A percentile compares a stretch with the other conserved stretches of the same genome.
Evolutionary conservation across 306 rosid genomes (phyloP).

Genomic region (Pterocarpus macrocarpus): DNA sequence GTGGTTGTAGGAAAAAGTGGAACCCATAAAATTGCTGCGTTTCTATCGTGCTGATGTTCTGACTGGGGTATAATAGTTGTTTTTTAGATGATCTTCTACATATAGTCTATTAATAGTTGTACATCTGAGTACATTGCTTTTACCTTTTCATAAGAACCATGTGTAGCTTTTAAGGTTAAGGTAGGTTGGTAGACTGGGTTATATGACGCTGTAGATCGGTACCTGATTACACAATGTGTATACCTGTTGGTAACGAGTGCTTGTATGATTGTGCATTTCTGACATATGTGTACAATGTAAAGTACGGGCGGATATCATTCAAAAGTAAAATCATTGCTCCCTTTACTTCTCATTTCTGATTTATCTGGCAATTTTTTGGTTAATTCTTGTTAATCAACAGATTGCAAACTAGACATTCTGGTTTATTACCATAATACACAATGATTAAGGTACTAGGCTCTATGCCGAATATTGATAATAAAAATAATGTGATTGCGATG

Average conservation of each 20-base stretch:
- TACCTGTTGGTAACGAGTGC: constrained; percentile 46
- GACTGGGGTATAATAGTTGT: constrained; percentile 10
- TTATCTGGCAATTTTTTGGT: constrained; percentile 3
- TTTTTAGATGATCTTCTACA: constrained; percentile 8
- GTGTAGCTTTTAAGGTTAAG: constrained; percentile 40
- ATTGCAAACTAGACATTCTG: neutral
- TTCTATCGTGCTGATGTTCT: constrained; percentile 69
- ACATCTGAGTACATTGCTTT: constrained; percentile 10
- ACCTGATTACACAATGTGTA: constrained; percentile 47
- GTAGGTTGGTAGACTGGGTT: constrained; percentile 23
- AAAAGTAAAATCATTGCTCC: constrained; percentile 21
- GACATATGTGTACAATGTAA: constrained; percentile 44
- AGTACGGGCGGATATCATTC: constrained; percentile 32
- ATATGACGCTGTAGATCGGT: constrained; percentile 48
- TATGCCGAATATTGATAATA: no score
- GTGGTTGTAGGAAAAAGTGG: constrained; percentile 73
- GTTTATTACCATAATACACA: neutral
- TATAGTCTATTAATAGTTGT: constrained; percentile 28
- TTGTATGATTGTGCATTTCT: constrained; percentile 33
- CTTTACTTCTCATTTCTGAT: constrained; percentile 22
- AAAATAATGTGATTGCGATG: no score
- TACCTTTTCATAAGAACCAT: constrained; percentile 26
- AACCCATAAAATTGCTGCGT: constrained; percentile 74
- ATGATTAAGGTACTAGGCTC: neutral
- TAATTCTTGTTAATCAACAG: neutral